phyloP scores from a whole-genome alignment of 2,329 filamentous ascomycete genomes.

The Aspergillus fumigatiaffinis region DNA sequence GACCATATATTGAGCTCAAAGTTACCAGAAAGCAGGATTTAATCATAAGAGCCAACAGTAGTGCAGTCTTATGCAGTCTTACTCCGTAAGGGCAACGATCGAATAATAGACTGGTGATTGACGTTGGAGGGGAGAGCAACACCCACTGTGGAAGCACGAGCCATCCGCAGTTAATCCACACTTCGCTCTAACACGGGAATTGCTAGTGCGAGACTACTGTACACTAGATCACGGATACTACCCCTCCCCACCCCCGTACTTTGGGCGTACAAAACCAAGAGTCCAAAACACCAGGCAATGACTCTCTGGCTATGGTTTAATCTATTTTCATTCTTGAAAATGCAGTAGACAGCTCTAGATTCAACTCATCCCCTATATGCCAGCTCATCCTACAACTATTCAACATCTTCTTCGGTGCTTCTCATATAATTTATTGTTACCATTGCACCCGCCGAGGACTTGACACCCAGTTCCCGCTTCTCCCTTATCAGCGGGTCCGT shows the following conservation, averaged over 20 bases:
- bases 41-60: neutral
- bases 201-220: conserved; percentile 11
- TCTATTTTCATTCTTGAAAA: neutral
- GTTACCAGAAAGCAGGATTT: neutral
- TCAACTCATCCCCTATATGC: neutral
- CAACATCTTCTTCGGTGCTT: neutral
- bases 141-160: neutral
- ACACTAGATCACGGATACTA: neutral
- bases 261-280: neutral
- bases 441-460: neutral
- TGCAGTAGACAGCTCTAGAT: neutral
- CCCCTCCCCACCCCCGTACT: conserved; percentile 21
- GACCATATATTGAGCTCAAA: neutral
- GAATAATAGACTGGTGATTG: neutral
- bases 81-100: neutral
- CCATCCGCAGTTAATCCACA: neutral
- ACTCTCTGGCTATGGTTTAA: neutral
- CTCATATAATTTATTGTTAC: neutral
- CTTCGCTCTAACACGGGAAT: too few species aligned
- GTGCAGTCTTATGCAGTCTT: neutral
- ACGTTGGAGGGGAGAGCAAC: neutral
- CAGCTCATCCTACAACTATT: neutral
- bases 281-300: neutral
- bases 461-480: neutral
- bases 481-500: neutral